Conservation (phyloP, 305 asterid species). For the Fraxinus xanthoxyloides region DNA sequence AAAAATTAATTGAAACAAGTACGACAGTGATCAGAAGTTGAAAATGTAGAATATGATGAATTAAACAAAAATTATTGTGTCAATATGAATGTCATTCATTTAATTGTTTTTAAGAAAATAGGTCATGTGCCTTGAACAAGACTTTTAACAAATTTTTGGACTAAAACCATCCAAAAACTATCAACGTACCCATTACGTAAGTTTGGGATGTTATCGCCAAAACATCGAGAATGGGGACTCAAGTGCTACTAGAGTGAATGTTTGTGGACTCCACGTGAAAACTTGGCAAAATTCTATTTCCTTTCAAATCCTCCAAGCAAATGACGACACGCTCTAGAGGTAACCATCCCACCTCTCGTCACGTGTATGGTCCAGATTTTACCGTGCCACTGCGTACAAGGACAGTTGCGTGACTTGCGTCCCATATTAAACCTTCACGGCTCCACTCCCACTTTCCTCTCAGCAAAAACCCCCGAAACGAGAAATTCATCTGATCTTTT, state of each 20-base stretch:
- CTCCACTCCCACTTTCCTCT: not conserved
- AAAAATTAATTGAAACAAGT: not conserved
- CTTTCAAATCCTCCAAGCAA: not conserved
- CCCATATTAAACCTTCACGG: constrained; percentile 13
- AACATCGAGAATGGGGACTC: not conserved
- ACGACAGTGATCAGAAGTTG: not conserved
- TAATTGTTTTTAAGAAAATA: not conserved
- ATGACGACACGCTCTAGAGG: constrained; percentile 23
- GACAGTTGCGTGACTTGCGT: constrained; percentile 31
- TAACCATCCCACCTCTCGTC: constrained; percentile 23
- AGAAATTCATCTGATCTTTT: not conserved
- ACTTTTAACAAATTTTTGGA: not conserved
- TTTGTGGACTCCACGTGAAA: not conserved
- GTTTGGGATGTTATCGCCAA: not conserved
- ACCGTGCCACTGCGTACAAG: constrained; percentile 21
- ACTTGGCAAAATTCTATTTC: not conserved
- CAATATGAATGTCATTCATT: not conserved
- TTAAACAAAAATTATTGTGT: not conserved
- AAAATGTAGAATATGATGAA: not conserved
- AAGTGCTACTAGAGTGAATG: not conserved
- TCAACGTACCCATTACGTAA: not conserved
- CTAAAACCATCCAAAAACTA: not conserved
- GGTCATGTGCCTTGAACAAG: not conserved
- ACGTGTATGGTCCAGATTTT: constrained; percentile 58
- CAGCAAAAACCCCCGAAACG: not conserved